A percentile compares a stretch with the other conserved stretches of the same genome.
Conservation (phyloP, 768 basidiomycete species). For the Tylopilus balloui region DNA sequence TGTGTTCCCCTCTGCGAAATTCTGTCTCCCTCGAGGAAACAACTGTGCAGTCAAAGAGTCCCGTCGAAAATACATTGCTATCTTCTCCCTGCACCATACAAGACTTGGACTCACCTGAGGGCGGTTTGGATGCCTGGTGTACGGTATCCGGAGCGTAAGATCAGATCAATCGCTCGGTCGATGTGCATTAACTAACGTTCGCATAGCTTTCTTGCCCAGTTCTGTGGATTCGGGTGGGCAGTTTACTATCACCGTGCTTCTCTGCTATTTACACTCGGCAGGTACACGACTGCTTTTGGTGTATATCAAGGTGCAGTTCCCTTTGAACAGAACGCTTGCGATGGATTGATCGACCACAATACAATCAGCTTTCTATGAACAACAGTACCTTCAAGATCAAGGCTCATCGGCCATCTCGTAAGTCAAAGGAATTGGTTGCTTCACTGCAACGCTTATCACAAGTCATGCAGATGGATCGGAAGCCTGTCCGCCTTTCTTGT, state of each 20-base stretch:
- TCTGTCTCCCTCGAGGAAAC: not conserved
- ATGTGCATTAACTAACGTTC: not conserved
- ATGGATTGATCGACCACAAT: not conserved
- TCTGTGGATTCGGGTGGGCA: constrained; percentile 26
- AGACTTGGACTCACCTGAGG: constrained; percentile 11
- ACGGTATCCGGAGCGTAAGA: constrained; percentile 26
- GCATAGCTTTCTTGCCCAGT: constrained; percentile 24
- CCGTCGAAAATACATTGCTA: not conserved
- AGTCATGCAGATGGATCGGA: constrained; percentile 26
- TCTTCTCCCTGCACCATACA: not conserved
- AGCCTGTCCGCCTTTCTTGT: constrained; percentile 18
- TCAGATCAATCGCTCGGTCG: not conserved
- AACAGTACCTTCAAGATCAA: constrained; percentile 19
- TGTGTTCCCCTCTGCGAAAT: not conserved
- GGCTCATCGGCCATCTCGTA: constrained; percentile 25
- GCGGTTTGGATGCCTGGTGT: constrained; percentile 23
- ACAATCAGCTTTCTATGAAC: constrained; percentile 20
- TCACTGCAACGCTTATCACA: not conserved
- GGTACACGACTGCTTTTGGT: constrained; percentile 22
- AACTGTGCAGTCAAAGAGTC: not conserved
- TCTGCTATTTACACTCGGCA: not conserved
- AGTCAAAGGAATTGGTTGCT: not conserved
- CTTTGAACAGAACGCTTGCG: not conserved
- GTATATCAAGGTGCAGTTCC: constrained; percentile 25
- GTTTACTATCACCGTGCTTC: fast-evolving